phyloP scores from a whole-genome alignment of 306 rosid species.

The Inga laurina region DNA sequence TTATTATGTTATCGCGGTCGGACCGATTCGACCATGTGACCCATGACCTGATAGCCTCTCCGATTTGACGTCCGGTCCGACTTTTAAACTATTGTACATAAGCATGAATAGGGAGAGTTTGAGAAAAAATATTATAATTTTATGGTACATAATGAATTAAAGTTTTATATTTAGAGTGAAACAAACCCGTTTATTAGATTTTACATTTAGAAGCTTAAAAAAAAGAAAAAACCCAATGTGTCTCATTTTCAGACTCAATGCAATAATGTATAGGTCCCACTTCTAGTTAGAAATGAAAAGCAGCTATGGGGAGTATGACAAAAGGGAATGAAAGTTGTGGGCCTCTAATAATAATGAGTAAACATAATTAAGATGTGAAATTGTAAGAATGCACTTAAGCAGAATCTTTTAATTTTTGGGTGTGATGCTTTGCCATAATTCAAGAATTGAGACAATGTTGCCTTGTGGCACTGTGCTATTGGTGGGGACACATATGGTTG shows the following conservation, averaged over 20 bases:
- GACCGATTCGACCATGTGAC: too few relatives aligned
- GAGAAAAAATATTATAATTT: too few relatives aligned
- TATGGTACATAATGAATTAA: too few relatives aligned
- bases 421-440: constrained; percentile 34
- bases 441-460: constrained; percentile 21
- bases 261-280: too few relatives aligned
- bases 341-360: background rate
- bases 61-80: too few relatives aligned
- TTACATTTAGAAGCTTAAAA: too few relatives aligned
- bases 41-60: too few relatives aligned
- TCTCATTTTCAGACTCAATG: background rate
- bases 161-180: too few relatives aligned
- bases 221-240: background rate
- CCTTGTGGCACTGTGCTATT: constrained; percentile 12
- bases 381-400: constrained; percentile 6
- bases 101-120: too few relatives aligned
- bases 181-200: background rate
- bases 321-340: background rate
- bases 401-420: background rate
- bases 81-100: too few relatives aligned
- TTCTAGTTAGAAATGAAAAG: background rate
- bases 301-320: background rate
- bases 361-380: background rate
- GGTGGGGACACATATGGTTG: constrained; percentile 35
- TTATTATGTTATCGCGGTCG: too few relatives aligned